Evolutionary conservation across 257 asterid species (phyloP).

Genomic region (Phtheirospermum japonicum): DNA sequence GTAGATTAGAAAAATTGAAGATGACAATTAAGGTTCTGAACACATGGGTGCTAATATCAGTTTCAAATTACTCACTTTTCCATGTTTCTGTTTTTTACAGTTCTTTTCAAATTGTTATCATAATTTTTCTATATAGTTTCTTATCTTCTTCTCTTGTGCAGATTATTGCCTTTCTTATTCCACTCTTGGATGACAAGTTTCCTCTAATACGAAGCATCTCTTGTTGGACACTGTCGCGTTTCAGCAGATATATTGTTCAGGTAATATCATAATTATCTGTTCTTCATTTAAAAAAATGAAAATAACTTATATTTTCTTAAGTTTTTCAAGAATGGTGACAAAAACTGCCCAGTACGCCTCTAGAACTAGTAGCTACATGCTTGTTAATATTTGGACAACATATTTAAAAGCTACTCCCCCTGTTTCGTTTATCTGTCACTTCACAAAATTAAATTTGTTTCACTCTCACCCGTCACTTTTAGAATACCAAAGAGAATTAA

Average conservation of each 20-base stretch:
- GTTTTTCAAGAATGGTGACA: background rate
- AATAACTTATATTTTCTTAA: background rate
- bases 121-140: background rate
- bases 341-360: too few species aligned
- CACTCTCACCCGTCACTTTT: too few species aligned
- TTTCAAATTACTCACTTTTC: background rate
- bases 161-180: conserved; percentile 85
- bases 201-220: conserved; percentile 96
- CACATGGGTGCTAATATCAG: too few species aligned
- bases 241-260: conserved; percentile 93
- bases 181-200: conserved; percentile 91
- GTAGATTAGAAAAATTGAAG: too few species aligned
- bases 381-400: too few species aligned
- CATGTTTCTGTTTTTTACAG: too few species aligned
- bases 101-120: conserved; percentile 9
- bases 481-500: too few species aligned
- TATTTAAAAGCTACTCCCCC: too few species aligned
- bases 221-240: conserved; percentile 98
- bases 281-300: background rate
- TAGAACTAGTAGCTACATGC: too few species aligned
- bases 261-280: conserved; percentile 38
- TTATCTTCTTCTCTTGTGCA: conserved; percentile 36
- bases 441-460: too few species aligned
- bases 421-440: too few species aligned
- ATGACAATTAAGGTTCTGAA: too few species aligned